Base-by-base conservation (phyloP, 139 green algal species). In the Desmodesmus armatus region DNA sequence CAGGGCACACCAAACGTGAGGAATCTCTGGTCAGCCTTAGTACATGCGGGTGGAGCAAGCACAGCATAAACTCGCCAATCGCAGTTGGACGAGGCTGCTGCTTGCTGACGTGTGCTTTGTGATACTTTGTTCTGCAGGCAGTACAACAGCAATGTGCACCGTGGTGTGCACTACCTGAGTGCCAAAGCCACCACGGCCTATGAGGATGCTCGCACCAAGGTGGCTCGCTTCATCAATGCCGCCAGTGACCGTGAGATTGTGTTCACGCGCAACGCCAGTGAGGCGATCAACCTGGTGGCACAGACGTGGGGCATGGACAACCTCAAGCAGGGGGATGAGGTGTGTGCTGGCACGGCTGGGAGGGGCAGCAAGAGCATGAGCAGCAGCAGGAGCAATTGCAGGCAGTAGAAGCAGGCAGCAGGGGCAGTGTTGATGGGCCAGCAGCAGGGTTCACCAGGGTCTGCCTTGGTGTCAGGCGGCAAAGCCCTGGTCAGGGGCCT, bases 251-350 rank as follows among this genome's bases (percentile, higher is more conserved):
- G 96, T 11, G 95, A 99, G 88, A 91, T 99, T 9, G 96, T 99
- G 39, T 99, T 95, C 87, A 99, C 97, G 0, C 92, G 95, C 60
- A 98, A 98, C 85, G 98, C 97, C 47, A 98, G 82, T 29, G 98
- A 99, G 87, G 98, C 94, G 11, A 97, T 99, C 81, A 99, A 99
- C 90, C 88, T 99, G 60, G 96, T 99, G 49, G 97, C 97, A 21
- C 93, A 98, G 87, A 98, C 88, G 58, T 99, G 98, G 98, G 98
- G 95, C 2, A 43, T 91, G 25, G 43, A 82, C 15, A 96, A 98
- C 87, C 85, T 99, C 13, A 87, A 91, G 51, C 37, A 85, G 17
- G 97, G 98, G 5, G 98, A 99, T 78, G 97, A 99, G 92, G 95
- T 99, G 35, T n/a, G 88, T 2, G 58, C 58, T 35, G 58, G 23